Percentiles rank a stretch among this genome's conserved stretches.
These are phyloP conservation scores for Kwoniella shivajii DNA, from an alignment of 1,284 basidiomycete species.

Conservation along the genomic window DNA sequence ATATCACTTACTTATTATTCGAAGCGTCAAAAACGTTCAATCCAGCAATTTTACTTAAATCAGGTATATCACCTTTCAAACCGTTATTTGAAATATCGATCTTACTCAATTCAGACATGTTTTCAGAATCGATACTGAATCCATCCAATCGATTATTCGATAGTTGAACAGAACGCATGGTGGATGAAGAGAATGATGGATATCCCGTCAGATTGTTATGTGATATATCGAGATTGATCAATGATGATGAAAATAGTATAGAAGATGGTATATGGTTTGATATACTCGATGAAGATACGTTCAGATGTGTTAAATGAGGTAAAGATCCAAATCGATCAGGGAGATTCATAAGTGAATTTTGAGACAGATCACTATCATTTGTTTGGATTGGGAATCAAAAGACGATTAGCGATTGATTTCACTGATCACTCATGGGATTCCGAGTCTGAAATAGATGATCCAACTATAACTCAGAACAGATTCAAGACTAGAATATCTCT, in stretches of 20 bases:
- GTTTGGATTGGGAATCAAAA: too few species aligned
- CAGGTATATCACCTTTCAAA: constrained; percentile 16
- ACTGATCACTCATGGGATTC: too few species aligned
- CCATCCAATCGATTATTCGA: background rate
- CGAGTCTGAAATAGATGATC: too few species aligned
- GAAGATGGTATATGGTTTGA: constrained; percentile 15
- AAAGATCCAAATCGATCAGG: constrained; percentile 20
- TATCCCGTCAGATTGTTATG: constrained; percentile 15
- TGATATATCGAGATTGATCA: constrained; percentile 25
- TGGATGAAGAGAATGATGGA: background rate
- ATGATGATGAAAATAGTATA: background rate
- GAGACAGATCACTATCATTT: constrained; percentile 22
- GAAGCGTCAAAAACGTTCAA: constrained; percentile 17
- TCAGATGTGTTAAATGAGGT: constrained; percentile 16
- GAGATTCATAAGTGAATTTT: constrained; percentile 15
- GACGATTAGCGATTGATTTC: background rate
- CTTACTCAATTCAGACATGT: background rate
- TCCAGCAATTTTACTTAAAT: constrained; percentile 8
- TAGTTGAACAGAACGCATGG: background rate
- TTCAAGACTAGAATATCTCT: too few species aligned
- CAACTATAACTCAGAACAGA: too few species aligned
- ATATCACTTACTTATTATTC: constrained; percentile 20
- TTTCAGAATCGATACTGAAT: background rate
- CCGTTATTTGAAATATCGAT: constrained; percentile 3
- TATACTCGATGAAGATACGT: constrained; percentile 14